Percentiles rank a stretch among this genome's conserved stretches.
Conservation (phyloP, 139 green algal species). For the Asterochloris erici region DNA sequence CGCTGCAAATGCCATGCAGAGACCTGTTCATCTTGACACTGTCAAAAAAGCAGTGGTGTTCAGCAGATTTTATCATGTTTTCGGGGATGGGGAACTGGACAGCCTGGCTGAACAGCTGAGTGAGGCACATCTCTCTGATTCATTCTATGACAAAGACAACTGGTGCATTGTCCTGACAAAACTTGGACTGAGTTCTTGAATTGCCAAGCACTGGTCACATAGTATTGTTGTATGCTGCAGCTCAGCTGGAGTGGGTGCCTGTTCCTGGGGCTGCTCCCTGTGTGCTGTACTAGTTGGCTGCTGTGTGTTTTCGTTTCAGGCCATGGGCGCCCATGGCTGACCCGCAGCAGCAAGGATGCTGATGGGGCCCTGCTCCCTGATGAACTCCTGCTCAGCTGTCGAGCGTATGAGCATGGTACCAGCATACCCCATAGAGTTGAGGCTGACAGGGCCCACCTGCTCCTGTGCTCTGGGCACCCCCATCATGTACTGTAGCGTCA, state of each 20-base stretch:
- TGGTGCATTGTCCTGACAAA: constrained; percentile 67
- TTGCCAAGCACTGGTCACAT: not conserved
- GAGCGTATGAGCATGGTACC: constrained; percentile 67
- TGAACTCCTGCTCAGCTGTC: constrained; percentile 51
- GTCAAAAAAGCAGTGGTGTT: constrained; percentile 82
- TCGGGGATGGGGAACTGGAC: constrained; percentile 75
- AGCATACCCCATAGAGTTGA: constrained; percentile 77
- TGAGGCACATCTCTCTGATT: constrained; percentile 37
- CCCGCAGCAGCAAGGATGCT: constrained; percentile 50
- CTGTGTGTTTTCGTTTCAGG: too few relatives aligned
- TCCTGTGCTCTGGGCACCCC: constrained; percentile 49
- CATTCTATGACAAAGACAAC: constrained; percentile 87
- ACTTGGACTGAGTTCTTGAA: not conserved
- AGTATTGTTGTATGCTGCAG: not conserved
- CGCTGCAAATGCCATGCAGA: not conserved
- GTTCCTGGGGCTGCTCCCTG: too few relatives aligned
- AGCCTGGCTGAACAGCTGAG: constrained; percentile 48
- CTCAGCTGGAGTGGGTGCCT: too few relatives aligned
- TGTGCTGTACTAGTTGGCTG: too few relatives aligned
- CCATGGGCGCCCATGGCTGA: constrained; percentile 32
- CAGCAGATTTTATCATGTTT: constrained; percentile 97
- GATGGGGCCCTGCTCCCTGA: constrained; percentile 38
- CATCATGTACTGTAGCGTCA: constrained; percentile 45
- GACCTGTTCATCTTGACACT: constrained; percentile 46
- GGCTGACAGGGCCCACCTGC: constrained; percentile 35